Conservation (phyloP, 2,329 filamentous ascomycete genomes). For the Colletotrichum neosansevieriae region DNA sequence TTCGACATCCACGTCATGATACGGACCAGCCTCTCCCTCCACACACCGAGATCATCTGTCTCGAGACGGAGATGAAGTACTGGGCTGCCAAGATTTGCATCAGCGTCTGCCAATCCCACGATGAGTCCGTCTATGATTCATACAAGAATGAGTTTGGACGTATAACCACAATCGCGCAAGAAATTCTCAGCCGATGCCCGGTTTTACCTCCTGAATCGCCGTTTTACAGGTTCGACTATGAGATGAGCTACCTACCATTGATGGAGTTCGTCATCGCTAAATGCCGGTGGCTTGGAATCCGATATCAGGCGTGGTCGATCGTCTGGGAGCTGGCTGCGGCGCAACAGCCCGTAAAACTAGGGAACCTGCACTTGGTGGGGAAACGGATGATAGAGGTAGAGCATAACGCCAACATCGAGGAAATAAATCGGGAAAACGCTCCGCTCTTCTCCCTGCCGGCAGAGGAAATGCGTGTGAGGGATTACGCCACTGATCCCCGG, state of each 20-base stretch:
- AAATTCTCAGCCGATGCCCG: conserved; percentile 9
- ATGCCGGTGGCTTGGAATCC: conserved; percentile 37
- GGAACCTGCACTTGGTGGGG: conserved; percentile 13
- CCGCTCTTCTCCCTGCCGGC: conserved; percentile 33
- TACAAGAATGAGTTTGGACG: conserved; percentile 27
- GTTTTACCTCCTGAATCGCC: not conserved
- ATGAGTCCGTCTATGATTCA: conserved; percentile 33
- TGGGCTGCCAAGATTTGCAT: conserved; percentile 32
- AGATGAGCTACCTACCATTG: conserved; percentile 30
- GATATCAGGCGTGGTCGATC: conserved; percentile 32
- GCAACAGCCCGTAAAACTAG: conserved; percentile 6
- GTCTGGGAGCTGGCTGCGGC: conserved; percentile 17
- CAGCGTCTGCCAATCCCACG: conserved; percentile 31
- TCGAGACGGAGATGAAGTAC: conserved; percentile 37
- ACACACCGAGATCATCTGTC: conserved; percentile 25
- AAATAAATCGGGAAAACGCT: conserved; percentile 17
- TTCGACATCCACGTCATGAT: not conserved
- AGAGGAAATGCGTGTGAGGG: conserved; percentile 37
- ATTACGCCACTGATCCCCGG: conserved; percentile 20
- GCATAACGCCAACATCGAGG: conserved; percentile 32
- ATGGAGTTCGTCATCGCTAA: conserved; percentile 36
- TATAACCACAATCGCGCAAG: conserved; percentile 15
- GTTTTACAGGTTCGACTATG: conserved; percentile 25
- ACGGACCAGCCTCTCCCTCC: conserved; percentile 16
- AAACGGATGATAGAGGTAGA: conserved; percentile 27